Conservation (phyloP, 2,329 filamentous ascomycete species). For the Colletotrichum euphorbiae region DNA sequence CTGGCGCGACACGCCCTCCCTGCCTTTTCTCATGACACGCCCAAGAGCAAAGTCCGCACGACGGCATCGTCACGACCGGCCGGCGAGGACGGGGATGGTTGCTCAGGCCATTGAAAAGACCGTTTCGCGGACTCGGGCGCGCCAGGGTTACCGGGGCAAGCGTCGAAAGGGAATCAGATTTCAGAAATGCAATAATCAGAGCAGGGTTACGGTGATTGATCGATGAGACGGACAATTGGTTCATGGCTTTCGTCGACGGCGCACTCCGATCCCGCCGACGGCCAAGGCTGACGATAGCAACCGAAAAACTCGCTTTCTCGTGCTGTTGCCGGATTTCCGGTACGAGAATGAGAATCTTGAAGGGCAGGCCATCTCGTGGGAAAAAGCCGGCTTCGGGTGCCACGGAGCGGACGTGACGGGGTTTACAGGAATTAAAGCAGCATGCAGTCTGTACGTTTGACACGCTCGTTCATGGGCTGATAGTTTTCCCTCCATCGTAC, state of each 20-base stretch:
- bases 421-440: not conserved
- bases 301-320: not conserved
- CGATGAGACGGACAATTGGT: no score
- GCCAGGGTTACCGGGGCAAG: not conserved
- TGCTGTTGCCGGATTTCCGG: not conserved
- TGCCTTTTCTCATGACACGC: not conserved
- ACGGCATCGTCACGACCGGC: no score
- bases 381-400: conserved; percentile 1
- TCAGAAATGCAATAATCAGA: conserved; percentile 34
- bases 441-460: conserved; percentile 4
- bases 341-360: not conserved
- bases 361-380: conserved; percentile 2
- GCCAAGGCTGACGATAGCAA: no score
- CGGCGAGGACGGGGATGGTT: no score
- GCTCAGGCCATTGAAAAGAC: not conserved
- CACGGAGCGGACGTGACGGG: conserved; percentile 14
- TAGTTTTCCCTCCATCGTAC: conserved; percentile 14
- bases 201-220: not conserved
- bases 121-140: not conserved
- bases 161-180: not conserved
- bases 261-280: not conserved
- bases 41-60: no score
- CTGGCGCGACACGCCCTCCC: not conserved
- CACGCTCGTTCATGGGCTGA: conserved; percentile 23
- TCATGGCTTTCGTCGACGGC: not conserved